These are phyloP conservation scores for Sporobolomyces phaffii DNA, from an alignment of 768 basidiomycete genomes.

Conservation along the genomic window DNA sequence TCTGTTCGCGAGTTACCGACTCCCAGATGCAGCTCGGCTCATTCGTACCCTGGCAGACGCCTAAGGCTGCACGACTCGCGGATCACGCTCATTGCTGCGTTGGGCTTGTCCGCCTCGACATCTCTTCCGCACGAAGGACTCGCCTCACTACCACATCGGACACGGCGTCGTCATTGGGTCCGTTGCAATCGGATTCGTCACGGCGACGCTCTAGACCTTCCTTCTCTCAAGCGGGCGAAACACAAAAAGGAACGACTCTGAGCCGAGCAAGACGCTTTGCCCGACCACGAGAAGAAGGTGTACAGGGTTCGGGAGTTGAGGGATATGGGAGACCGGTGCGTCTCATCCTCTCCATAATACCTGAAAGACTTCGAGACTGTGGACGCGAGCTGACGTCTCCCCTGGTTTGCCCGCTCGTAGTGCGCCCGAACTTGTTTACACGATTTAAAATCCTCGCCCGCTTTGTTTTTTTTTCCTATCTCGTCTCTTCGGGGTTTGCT, in stretches of 20 bases:
- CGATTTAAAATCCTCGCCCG: slow-evolving; percentile 31
- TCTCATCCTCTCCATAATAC: not conserved
- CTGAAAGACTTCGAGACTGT: too few species aligned
- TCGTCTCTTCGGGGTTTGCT: not conserved
- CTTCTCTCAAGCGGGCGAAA: slow-evolving; percentile 36
- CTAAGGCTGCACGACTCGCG: too few species aligned
- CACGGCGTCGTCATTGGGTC: slow-evolving; percentile 39
- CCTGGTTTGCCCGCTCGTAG: not conserved
- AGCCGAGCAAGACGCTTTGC: slow-evolving; percentile 24
- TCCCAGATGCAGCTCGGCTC: too few species aligned
- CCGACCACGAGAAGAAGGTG: slow-evolving; percentile 26
- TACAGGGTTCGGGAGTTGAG: slow-evolving; percentile 39
- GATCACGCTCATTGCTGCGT: too few species aligned
- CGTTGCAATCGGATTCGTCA: slow-evolving; percentile 32
- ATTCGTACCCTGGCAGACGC: too few species aligned
- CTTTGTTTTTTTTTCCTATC: not conserved
- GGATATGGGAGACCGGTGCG: slow-evolving; percentile 38
- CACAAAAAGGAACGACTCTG: slow-evolving; percentile 21
- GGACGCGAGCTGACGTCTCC: too few species aligned
- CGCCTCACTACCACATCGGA: slow-evolving; percentile 35
- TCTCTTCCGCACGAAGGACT: slow-evolving; percentile 31
- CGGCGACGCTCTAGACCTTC: slow-evolving; percentile 26
- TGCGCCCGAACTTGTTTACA: slow-evolving; percentile 30
- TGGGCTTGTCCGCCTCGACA: not conserved
- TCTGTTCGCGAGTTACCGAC: too few species aligned